A percentile compares a stretch with the other conserved stretches of the same genome.
Evolutionary conservation across 2,329 filamentous ascomycete genomes (phyloP).

Genomic region (Lecanicillium sp.): DNA sequence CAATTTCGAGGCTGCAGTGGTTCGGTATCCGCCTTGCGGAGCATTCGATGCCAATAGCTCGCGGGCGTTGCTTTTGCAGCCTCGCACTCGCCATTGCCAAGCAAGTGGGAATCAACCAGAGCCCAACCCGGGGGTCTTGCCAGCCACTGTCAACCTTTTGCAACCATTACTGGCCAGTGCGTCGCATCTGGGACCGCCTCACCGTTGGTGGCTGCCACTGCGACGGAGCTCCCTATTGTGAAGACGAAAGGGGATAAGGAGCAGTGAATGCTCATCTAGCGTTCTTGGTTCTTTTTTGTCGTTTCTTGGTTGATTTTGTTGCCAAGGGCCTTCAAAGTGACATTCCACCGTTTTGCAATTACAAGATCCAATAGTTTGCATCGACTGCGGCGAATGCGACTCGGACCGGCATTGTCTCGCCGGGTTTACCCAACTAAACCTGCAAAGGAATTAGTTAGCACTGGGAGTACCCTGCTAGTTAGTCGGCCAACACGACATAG

Average conservation of each 20-base stretch:
- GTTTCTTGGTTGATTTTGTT: not conserved
- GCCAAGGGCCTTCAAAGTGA: not conserved
- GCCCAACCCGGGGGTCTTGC: not conserved
- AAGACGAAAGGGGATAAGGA: not conserved
- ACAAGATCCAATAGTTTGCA: constrained; percentile 5
- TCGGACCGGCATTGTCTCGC: not conserved
- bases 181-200: not conserved
- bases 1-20: not conserved
- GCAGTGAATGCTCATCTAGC: not conserved
- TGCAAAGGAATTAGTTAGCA: not conserved
- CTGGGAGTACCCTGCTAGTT: no score
- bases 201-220: constrained; percentile 6
- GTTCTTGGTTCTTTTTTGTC: not conserved
- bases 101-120: not conserved
- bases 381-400: not conserved
- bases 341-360: constrained; percentile 1
- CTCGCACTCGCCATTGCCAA: not conserved
- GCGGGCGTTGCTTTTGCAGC: not conserved
- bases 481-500: no score
- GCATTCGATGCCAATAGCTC: not conserved
- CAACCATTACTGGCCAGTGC: not conserved
- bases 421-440: not conserved
- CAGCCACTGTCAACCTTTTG: no score
- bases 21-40: not conserved
- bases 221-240: not conserved